Conservation (phyloP, 2,329 filamentous ascomycete species). For the Sarocladium oryzae region DNA sequence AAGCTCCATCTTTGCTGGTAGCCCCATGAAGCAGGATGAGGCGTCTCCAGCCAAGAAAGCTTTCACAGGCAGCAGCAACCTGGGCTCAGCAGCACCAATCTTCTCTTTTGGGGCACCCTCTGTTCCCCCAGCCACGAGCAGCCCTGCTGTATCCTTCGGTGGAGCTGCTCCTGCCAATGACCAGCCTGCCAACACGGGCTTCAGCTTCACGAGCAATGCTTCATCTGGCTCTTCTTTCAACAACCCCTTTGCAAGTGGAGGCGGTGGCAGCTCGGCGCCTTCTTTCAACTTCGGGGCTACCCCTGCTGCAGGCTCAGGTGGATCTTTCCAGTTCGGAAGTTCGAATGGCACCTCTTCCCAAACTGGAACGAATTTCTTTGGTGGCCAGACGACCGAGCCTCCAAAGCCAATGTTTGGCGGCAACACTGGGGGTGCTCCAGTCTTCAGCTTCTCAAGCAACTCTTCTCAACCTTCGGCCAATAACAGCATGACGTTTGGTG, state of each 20-base stretch:
- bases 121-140: constrained; percentile 13
- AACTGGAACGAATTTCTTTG: constrained; percentile 30
- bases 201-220: constrained; percentile 16
- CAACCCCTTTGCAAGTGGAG: constrained; percentile 33
- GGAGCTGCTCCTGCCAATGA: constrained; percentile 20
- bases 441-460: constrained; percentile 15
- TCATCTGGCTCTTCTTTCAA: constrained; percentile 24
- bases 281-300: constrained; percentile 16
- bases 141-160: not conserved
- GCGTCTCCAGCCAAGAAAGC: constrained; percentile 31
- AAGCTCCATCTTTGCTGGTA: constrained; percentile 31
- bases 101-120: constrained; percentile 31
- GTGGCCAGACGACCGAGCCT: constrained; percentile 18
- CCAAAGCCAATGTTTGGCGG: constrained; percentile 15
- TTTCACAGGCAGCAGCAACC: constrained; percentile 20
- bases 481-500: constrained; percentile 14
- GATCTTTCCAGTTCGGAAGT: constrained; percentile 6
- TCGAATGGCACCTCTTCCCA: not conserved
- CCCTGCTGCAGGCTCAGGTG: constrained; percentile 15
- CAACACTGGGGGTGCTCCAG: constrained; percentile 13
- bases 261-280: constrained; percentile 7
- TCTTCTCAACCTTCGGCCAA: constrained; percentile 16
- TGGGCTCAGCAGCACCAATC: constrained; percentile 20
- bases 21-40: constrained; percentile 37
- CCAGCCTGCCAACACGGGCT: constrained; percentile 12